Evolutionary conservation across 2,329 filamentous ascomycete species (phyloP).

Genomic region (Chaetothyriales sp.): DNA sequence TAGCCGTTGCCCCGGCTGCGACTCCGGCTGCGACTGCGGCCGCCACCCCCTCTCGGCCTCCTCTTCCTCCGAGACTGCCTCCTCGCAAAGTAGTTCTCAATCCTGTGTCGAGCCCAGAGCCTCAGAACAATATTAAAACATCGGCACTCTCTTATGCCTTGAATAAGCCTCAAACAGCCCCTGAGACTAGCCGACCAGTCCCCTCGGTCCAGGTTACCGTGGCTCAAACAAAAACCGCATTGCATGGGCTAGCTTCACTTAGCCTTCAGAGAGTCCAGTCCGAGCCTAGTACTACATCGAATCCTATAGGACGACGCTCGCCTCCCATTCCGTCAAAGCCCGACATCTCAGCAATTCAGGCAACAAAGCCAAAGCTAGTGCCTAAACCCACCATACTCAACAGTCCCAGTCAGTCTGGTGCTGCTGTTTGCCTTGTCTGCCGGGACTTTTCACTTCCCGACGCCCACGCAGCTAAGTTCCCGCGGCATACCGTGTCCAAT

Average conservation of each 20-base stretch:
- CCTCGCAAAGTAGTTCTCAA: slow-evolving; percentile 7
- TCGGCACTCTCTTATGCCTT: slow-evolving; percentile 34
- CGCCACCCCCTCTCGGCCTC: slow-evolving; percentile 4
- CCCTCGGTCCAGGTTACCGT: slow-evolving; percentile 8
- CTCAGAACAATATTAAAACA: slow-evolving; percentile 24
- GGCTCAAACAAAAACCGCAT: not conserved
- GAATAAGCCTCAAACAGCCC: slow-evolving; percentile 23
- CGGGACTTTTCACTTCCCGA: slow-evolving; percentile 79
- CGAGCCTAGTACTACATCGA: not conserved
- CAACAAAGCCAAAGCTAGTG: slow-evolving; percentile 31
- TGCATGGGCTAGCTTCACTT: not conserved
- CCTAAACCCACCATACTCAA: not conserved
- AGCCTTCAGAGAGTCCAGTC: not conserved
- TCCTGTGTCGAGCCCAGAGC: slow-evolving; percentile 19
- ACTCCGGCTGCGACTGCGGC: slow-evolving; percentile 8
- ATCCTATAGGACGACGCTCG: not conserved
- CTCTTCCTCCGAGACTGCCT: slow-evolving; percentile 14
- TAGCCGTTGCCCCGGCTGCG: slow-evolving; percentile 7
- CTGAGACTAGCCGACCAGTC: not conserved
- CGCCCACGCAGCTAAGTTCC: slow-evolving; percentile 59
- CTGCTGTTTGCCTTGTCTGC: slow-evolving; percentile 56
- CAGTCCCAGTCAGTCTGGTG: slow-evolving; percentile 10
- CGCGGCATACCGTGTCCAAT: slow-evolving; percentile 55
- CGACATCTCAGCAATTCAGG: slow-evolving; percentile 41
- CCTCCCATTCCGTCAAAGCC: slow-evolving; percentile 39